phyloP scores from a whole-genome alignment of 306 rosid species.

The Cucurbita maxima region DNA sequence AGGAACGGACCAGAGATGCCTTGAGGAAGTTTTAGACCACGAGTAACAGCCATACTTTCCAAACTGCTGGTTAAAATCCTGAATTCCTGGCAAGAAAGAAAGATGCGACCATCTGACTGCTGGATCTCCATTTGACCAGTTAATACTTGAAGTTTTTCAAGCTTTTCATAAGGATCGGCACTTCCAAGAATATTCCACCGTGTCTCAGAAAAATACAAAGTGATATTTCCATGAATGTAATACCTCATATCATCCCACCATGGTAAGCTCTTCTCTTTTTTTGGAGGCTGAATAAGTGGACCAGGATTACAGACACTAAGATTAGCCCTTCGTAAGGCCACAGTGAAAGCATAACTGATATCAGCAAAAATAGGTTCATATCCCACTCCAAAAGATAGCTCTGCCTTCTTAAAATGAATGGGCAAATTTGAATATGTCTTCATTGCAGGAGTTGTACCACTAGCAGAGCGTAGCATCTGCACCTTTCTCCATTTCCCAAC shows the following conservation, averaged over 20 bases:
- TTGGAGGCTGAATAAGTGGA: constrained; percentile 45
- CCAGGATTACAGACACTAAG: constrained; percentile 42
- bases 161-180: constrained; percentile 93
- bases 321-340: constrained; percentile 97
- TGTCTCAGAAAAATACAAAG: constrained; percentile 55
- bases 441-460: constrained; percentile 94
- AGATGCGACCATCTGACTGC: constrained; percentile 80
- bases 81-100: constrained; percentile 60
- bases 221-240: constrained; percentile 81
- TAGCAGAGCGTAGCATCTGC: constrained; percentile 85
- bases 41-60: constrained; percentile 75
- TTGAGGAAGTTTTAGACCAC: constrained; percentile 65
- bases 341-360: constrained; percentile 80
- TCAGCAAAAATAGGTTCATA: constrained; percentile 91
- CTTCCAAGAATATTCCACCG: constrained; percentile 63
- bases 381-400: constrained; percentile 88
- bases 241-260: constrained; percentile 99
- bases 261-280: constrained; percentile 88
- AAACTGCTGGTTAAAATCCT: constrained; percentile 70
- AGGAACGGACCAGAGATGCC: constrained; percentile 60
- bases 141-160: constrained; percentile 69
- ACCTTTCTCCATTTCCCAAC: constrained; percentile 98
- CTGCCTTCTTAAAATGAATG: constrained; percentile 64
- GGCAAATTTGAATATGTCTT: constrained; percentile 77
- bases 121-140: constrained; percentile 60